A percentile compares a stretch with the other conserved stretches of the same genome.
These are phyloP conservation scores for Ustanciosporium gigantosporum DNA, from an alignment of 1,284 basidiomycete species.

Conservation along the genomic window DNA sequence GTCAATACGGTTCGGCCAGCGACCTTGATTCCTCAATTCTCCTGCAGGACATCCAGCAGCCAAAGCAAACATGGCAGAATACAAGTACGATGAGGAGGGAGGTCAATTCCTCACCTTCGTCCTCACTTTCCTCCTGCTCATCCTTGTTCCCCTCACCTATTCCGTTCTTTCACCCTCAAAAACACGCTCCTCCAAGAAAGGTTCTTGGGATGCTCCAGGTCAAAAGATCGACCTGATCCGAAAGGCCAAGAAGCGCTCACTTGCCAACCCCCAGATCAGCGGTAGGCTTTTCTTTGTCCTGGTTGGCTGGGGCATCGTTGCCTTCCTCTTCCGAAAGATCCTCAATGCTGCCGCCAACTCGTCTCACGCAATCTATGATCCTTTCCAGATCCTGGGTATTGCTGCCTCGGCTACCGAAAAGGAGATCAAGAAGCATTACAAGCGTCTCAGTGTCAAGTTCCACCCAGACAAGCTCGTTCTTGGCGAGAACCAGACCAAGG, in stretches of 20 bases:
- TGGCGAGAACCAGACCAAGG: constrained; percentile 78
- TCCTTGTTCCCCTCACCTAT: constrained; percentile 58
- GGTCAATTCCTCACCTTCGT: constrained; percentile 60
- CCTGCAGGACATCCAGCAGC: background rate
- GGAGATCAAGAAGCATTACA: constrained; percentile 95
- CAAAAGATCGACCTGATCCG: constrained; percentile 49
- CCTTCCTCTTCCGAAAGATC: constrained; percentile 70
- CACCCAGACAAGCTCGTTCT: constrained; percentile 96
- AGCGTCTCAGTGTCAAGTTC: constrained; percentile 69
- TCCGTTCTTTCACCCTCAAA: constrained; percentile 33
- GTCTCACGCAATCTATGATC: constrained; percentile 71
- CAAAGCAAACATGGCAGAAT: constrained; percentile 50
- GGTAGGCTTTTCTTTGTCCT: constrained; percentile 62
- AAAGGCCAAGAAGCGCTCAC: constrained; percentile 18
- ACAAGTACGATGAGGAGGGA: constrained; percentile 61
- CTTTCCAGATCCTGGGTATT: constrained; percentile 90
- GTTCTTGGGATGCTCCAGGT: constrained; percentile 52
- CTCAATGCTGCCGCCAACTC: constrained; percentile 66
- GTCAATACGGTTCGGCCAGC: too few species aligned
- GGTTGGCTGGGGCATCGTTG: constrained; percentile 77
- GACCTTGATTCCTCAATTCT: too few species aligned
- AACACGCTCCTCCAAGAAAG: constrained; percentile 15
- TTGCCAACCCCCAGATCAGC: constrained; percentile 49
- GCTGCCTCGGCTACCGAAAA: constrained; percentile 79
- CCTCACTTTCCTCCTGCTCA: constrained; percentile 55